These are phyloP conservation scores for Phytophthora quininea DNA, from an alignment of 352 stramenopile species.

Conservation along the genomic window DNA sequence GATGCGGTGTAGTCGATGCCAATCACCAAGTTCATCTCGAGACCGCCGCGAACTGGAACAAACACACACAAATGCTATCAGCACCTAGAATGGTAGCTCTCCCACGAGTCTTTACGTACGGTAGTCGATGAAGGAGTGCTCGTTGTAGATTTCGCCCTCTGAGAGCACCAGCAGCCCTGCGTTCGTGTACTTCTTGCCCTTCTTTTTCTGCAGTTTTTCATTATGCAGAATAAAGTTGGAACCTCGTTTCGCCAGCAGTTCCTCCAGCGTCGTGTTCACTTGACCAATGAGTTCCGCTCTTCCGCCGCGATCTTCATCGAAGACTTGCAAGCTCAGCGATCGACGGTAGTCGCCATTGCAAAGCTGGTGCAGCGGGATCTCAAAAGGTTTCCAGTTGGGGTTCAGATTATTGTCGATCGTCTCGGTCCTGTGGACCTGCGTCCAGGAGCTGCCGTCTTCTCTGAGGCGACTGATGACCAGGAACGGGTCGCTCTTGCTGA, in stretches of 20 bases:
- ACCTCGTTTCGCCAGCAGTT: conserved; percentile 60
- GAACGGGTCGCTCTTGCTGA: conserved; percentile 70
- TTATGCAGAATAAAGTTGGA: conserved; percentile 66
- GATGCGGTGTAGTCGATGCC: conserved; percentile 82
- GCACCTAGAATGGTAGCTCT: background rate
- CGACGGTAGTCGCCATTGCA: conserved; percentile 80
- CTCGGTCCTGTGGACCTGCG: conserved; percentile 67
- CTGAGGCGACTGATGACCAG: conserved; percentile 61
- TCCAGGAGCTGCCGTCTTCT: conserved; percentile 61
- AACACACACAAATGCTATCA: conserved; percentile 6
- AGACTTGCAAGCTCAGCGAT: conserved; percentile 76
- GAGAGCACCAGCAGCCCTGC: conserved; percentile 49
- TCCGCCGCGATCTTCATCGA: conserved; percentile 77
- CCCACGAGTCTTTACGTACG: conserved; percentile 32
- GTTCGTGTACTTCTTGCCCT: conserved; percentile 78
- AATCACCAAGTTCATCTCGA: conserved; percentile 88
- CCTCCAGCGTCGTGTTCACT: conserved; percentile 58
- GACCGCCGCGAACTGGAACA: conserved; percentile 62
- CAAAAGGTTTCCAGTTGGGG: conserved; percentile 62
- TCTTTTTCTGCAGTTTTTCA: conserved; percentile 60
- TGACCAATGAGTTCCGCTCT: conserved; percentile 77
- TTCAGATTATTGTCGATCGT: conserved; percentile 80
- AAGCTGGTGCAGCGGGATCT: conserved; percentile 69
- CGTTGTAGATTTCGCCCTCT: conserved; percentile 47
- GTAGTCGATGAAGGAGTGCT: conserved; percentile 67